Conservation (phyloP, 768 basidiomycete genomes). For the Suillus hirtellus region DNA sequence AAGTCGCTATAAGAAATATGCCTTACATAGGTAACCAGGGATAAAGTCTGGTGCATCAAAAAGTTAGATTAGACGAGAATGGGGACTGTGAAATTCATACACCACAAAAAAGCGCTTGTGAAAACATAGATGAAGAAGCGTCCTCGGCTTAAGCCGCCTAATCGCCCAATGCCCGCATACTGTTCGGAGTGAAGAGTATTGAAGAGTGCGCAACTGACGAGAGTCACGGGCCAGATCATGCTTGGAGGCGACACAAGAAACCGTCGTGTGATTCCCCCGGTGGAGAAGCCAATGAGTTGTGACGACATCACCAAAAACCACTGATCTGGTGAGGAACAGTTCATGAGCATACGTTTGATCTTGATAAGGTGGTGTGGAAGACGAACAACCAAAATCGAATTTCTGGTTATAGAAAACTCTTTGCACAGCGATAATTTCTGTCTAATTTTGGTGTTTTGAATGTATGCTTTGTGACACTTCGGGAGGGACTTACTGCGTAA, state of each 20-base stretch:
- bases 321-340: slow-evolving; percentile 52
- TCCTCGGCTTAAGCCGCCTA: slow-evolving; percentile 69
- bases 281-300: slow-evolving; percentile 80
- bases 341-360: neutral
- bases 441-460: slow-evolving; percentile 29
- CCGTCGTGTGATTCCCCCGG: slow-evolving; percentile 72
- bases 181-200: slow-evolving; percentile 75
- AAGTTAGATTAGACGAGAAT: neutral
- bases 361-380: slow-evolving; percentile 1
- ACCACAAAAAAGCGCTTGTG: slow-evolving; percentile 58
- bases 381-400: slow-evolving; percentile 61
- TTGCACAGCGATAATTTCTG: slow-evolving; percentile 77
- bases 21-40: slow-evolving; percentile 46
- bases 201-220: slow-evolving; percentile 74
- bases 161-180: slow-evolving; percentile 62
- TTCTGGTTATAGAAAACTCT: slow-evolving; percentile 68
- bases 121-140: slow-evolving; percentile 75
- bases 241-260: slow-evolving; percentile 64
- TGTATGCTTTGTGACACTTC: slow-evolving; percentile 11
- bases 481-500: slow-evolving; percentile 49
- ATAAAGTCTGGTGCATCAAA: slow-evolving; percentile 36
- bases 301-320: slow-evolving; percentile 79
- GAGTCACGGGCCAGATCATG: slow-evolving; percentile 76
- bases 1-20: neutral
- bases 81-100: slow-evolving; percentile 32